Conservation (phyloP, 768 basidiomycete species). For the Lactarius sanguifluus region DNA sequence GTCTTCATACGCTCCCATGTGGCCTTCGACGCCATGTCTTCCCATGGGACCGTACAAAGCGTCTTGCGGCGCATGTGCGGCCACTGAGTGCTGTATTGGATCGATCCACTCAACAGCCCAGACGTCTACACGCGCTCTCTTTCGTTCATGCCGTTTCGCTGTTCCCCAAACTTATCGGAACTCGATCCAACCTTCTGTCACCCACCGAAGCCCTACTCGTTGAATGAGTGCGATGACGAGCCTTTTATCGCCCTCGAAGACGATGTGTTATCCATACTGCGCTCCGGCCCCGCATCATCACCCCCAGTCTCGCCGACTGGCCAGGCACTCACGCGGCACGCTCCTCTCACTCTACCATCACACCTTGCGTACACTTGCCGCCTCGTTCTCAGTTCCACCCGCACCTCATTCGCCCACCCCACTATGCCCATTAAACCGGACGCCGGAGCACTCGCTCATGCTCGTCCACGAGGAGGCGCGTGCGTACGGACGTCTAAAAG, state of each 20-base stretch:
- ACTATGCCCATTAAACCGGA: conserved; percentile 46
- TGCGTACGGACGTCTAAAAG: conserved; percentile 41
- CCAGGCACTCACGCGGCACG: conserved; percentile 47
- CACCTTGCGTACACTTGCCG: conserved; percentile 50
- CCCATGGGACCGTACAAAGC: conserved; percentile 47
- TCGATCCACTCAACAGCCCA: conserved; percentile 56
- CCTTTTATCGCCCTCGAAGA: conserved; percentile 34
- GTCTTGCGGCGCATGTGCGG: conserved; percentile 50
- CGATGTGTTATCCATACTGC: conserved; percentile 50
- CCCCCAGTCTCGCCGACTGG: conserved; percentile 69
- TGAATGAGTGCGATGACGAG: conserved; percentile 24
- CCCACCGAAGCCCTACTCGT: conserved; percentile 42
- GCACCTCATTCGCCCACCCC: neutral
- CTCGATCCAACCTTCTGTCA: conserved; percentile 62
- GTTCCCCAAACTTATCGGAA: conserved; percentile 57
- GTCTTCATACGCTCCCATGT: conserved; percentile 54
- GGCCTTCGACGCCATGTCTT: conserved; percentile 53
- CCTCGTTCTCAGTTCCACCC: conserved; percentile 44
- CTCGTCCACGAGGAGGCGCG: conserved; percentile 53
- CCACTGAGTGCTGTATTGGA: conserved; percentile 62
- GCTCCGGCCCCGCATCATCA: conserved; percentile 47
- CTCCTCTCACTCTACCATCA: conserved; percentile 62
- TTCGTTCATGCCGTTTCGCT: conserved; percentile 58
- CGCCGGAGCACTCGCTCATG: conserved; percentile 53
- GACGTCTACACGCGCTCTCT: conserved; percentile 50